These are phyloP conservation scores for Ceratocystis cacaofunesta DNA, from an alignment of 2,329 filamentous ascomycete species.

Conservation along the genomic window DNA sequence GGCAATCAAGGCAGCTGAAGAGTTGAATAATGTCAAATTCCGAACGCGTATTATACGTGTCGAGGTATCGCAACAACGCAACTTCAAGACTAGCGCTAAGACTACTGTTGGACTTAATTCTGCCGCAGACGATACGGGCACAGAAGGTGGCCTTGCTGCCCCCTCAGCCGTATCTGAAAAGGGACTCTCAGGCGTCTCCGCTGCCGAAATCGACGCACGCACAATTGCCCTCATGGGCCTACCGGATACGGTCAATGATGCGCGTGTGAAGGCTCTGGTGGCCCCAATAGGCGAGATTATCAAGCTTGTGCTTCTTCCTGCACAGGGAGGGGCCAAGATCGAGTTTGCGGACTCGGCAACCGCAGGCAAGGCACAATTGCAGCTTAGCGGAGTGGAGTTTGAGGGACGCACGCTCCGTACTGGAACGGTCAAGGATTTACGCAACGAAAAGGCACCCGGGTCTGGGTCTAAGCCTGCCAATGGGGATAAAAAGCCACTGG, in stretches of 20 bases:
- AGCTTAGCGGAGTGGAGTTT: slow-evolving; percentile 41
- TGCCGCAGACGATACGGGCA: slow-evolving; percentile 20
- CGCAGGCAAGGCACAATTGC: slow-evolving; percentile 56
- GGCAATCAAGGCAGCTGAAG: slow-evolving; percentile 48
- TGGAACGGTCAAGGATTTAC: slow-evolving; percentile 40
- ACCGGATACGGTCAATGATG: slow-evolving; percentile 83
- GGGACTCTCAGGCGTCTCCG: slow-evolving; percentile 20
- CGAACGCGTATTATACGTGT: slow-evolving; percentile 54
- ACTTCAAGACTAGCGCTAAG: slow-evolving; percentile 41
- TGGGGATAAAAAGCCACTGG: too few relatives aligned
- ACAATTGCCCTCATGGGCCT: slow-evolving; percentile 73
- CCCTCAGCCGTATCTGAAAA: slow-evolving; percentile 14
- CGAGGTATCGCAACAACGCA: slow-evolving; percentile 40
- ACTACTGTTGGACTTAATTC: slow-evolving; percentile 23
- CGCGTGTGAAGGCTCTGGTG: slow-evolving; percentile 59
- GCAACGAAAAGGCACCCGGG: slow-evolving; percentile 22
- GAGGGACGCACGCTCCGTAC: slow-evolving; percentile 39
- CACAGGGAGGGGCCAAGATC: slow-evolving; percentile 72
- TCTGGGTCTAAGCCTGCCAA: neutral
- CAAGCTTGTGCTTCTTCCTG: slow-evolving; percentile 64
- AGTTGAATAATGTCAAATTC: slow-evolving; percentile 57
- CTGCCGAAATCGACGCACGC: slow-evolving; percentile 37
- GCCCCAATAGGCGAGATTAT: slow-evolving; percentile 55
- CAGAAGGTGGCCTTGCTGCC: slow-evolving; percentile 19
- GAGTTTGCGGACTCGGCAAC: slow-evolving; percentile 59